Base-by-base conservation (phyloP, 805 yeast species). In the Cyberlindnera xylosilytica region DNA sequence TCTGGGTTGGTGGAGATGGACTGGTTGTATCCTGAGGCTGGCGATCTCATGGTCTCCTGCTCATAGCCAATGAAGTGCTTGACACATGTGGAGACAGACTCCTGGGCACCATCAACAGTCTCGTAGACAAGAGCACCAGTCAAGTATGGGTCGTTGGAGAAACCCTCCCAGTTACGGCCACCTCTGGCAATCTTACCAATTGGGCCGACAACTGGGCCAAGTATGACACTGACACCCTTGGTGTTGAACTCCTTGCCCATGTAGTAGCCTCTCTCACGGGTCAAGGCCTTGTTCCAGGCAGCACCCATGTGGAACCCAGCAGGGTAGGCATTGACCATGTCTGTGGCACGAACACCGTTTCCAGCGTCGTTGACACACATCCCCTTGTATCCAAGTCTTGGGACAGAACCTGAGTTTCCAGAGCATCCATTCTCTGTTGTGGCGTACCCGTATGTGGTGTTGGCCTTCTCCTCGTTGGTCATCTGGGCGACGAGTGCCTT, bases 101-200 rank as follows among this genome's bases (percentile, higher is more conserved):
- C 44, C 17, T 41, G 44, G 19, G 24, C 13, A 27, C 40, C 40
- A 3, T 19, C 20, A 11, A 41, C 33, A 9, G 44, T 41, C 26
- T 22, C 38, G 15, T 17, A 28, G 7, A 20, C 44, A 6, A 41
- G 32, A 7, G 37, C 18, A 10, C 44, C 44, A 26, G 44, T 33
- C 27, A 41, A 32, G 30, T 41, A 41, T 6, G 44, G 44, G 13
- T 41, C 44, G 20, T 36, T 41, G 34, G 44, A 36, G 40, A 41
- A 41, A 13, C 44, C 44, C 20, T 41, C 44, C 44, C 44, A 41
- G 40, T 41, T 41, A 23, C 44, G 34, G 9, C 44, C 44, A 36
- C 44, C 44, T 3, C 24, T n/a, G 13, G 44, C 44, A 32, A 36
- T 32, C 15, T 29, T 28, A 16, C 44, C 44, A 13, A 41, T 35